Base-by-base conservation (phyloP, 2,329 filamentous ascomycete species). In the Pyrenophora graminea region DNA sequence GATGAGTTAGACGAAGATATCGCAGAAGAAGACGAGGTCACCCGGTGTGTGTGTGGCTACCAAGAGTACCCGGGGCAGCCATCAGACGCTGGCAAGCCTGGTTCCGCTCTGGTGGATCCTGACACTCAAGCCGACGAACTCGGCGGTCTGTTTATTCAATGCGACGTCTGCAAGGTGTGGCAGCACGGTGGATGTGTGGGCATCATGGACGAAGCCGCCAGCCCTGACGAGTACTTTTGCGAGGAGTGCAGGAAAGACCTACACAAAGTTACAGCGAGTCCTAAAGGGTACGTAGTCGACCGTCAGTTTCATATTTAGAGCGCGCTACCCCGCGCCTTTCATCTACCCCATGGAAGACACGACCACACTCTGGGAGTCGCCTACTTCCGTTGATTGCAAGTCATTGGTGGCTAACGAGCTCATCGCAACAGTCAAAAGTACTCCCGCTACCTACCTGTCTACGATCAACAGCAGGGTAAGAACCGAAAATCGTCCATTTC, bases 171-270 rank as follows among this genome's bases (percentile, higher is more conserved):
- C 80, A 95, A 96, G 72, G 94, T 97, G 58, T 99, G 93, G 94
- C 94, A 99, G 74, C 94, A 99, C 72, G 94, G 94, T 66, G 93
- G 92, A 54, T 99, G 94, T 70, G 93, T 99, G 53, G 93, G 94
- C 54, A 96, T 99, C 68, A 91, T 96, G 78, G 94, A 94, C 62
- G 93, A 96, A 74, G 88, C 90, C 62, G 87, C 89, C 72, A 93
- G 90, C 60, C 94, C 94, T 8, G 93, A 97, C 47, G 92, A 97
- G 74, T 99, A 99, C 78, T 99, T 94, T 71, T 99, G 94, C 76
- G 94, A 99, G 77, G 84, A 91, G 73, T 99, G 94, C 76, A 87
- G 89, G 61, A 91, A 91, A 70, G 91, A 96, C 71, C 82, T 96
- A 45, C 94, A 99, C 79, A 91, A 86, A 69, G 87, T 96, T 58